Evolutionary conservation across 306 rosid genomes (phyloP).

Genomic region (Cotoneaster glaucophyllus): DNA sequence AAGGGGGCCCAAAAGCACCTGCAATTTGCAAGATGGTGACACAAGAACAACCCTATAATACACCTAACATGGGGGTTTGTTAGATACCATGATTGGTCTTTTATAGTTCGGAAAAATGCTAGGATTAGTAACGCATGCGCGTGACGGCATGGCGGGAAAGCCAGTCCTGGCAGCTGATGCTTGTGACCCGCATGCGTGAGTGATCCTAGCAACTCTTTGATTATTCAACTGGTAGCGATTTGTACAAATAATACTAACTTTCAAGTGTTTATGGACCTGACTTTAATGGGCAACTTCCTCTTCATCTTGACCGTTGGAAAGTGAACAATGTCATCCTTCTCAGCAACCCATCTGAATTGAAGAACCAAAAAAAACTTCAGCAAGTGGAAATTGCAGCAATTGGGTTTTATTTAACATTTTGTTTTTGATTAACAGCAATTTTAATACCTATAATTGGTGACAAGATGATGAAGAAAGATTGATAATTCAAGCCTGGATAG

Average conservation of each 20-base stretch:
- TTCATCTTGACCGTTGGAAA: slow-evolving; percentile 87
- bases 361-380: not conserved
- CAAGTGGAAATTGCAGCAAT: not conserved
- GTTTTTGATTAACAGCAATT: not conserved
- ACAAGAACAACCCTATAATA: slow-evolving; percentile 22
- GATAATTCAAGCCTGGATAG: slow-evolving; percentile 52
- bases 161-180: not conserved
- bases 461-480: slow-evolving; percentile 35
- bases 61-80: not conserved
- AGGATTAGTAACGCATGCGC: not conserved
- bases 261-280: slow-evolving; percentile 27
- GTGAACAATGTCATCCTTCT: slow-evolving; percentile 51
- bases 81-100: not conserved
- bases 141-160: too few relatives aligned
- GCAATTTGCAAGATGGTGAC: slow-evolving; percentile 33
- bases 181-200: not conserved
- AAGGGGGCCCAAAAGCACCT: slow-evolving; percentile 8
- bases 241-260: not conserved
- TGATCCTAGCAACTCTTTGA: not conserved
- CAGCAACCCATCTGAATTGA: slow-evolving; percentile 60
- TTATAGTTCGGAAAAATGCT: not conserved
- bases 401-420: not conserved
- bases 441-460: slow-evolving; percentile 25
- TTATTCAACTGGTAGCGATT: not conserved
- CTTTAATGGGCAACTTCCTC: slow-evolving; percentile 56